Base-by-base conservation (phyloP, 2,329 filamentous ascomycete genomes). In the Fusarium dlaminii region DNA sequence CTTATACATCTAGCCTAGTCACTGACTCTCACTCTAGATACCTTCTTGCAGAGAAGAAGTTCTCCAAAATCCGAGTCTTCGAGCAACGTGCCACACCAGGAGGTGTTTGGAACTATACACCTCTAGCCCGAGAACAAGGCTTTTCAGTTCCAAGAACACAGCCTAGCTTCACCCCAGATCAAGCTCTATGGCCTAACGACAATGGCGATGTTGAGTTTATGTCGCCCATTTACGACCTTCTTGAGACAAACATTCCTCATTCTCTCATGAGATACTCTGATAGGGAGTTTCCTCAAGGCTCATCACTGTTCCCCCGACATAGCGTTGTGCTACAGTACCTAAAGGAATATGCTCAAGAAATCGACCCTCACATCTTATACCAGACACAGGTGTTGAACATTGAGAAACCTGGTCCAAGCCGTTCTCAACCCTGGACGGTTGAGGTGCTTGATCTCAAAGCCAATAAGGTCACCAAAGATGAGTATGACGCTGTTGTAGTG, bases 191-290 rank as follows among this genome's bases (percentile, higher is more conserved):
- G 63, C 67, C 79, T n/a, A 76, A 78, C 22, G 71, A 77, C 4
- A 63, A 66, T 24, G 61, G 61, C 3, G 74, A 74, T 37, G 83
- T 88, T 6, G 81, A 87, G 6, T 94, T 93, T 72, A 83, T 92
- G n/a, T 92, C 91, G 6, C 91, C 93, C 0, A 85, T 94, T 51
- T 95, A 95, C 79, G 89, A 92, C 58, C 82, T 85, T 18, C 84
- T 95, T 6, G 92, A 95, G 79, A 94, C 93, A 3, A 96, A 96
- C 80, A 93, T 95, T 40, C 92, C 93, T 0, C 88, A 92, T 65
- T 85, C 85, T 2, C 80, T 95, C 37, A 95, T 96, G 93, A 85
- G 87, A 17, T 95, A 90, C 78, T 89, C 89, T 1, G 91, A 94
- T 68, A 83, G 87, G 7, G 79, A 85, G 3, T 94, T 93, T 76